Evolutionary conservation across 345 rosid species (phyloP).

Genomic region (Theobroma cacao): DNA sequence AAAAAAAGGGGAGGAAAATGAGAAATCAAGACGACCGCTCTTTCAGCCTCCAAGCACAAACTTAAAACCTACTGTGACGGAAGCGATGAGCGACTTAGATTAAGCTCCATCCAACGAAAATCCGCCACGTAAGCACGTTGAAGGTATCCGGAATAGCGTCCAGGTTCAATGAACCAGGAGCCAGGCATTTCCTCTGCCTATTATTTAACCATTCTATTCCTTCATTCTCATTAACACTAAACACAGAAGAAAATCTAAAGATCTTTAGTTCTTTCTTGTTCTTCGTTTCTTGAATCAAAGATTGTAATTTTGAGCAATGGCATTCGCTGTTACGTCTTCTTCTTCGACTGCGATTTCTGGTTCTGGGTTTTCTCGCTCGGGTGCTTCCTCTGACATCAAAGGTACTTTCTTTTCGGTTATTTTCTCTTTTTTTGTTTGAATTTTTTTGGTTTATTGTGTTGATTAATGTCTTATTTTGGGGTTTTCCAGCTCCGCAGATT

Average conservation of each 20-base stretch:
- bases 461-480: not conserved
- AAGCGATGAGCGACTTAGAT: slow-evolving; percentile 32
- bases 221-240: not conserved
- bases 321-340: slow-evolving; percentile 44
- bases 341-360: slow-evolving; percentile 41
- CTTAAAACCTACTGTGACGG: slow-evolving; percentile 24
- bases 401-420: slow-evolving; percentile 20
- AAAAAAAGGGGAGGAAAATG: not conserved
- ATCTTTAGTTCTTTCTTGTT: not conserved
- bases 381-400: slow-evolving; percentile 36
- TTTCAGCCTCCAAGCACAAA: not conserved
- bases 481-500: slow-evolving; percentile 46
- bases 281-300: not conserved
- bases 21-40: not conserved
- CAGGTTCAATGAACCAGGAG: slow-evolving; percentile 47
- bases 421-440: not conserved
- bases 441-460: not conserved
- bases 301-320: slow-evolving; percentile 27
- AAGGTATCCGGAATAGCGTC: slow-evolving; percentile 24
- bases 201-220: slow-evolving; percentile 37
- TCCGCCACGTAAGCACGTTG: slow-evolving; percentile 29
- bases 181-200: not conserved
- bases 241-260: not conserved
- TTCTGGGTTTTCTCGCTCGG: slow-evolving; percentile 31
- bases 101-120: slow-evolving; percentile 9